phyloP scores from a whole-genome alignment of 2,329 filamentous ascomycete species.

The Verticillium albo-atrum region DNA sequence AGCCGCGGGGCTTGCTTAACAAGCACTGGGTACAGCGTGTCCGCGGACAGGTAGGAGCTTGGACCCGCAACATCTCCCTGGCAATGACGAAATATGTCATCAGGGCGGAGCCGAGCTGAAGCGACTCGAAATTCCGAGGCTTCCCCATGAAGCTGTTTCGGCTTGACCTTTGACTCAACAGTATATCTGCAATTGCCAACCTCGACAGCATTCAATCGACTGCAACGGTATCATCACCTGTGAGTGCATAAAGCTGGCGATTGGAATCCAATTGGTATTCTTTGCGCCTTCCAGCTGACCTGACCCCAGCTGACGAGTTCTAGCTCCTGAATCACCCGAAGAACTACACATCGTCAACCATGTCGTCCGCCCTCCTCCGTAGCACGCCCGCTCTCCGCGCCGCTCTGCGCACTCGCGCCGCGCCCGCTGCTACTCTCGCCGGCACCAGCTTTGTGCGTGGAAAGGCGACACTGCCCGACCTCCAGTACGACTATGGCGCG shows the following conservation, averaged over 20 bases:
- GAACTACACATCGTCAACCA: conserved; percentile 31
- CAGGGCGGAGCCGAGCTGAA: conserved; percentile 16
- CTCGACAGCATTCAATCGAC: neutral
- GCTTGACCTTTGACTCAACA: neutral
- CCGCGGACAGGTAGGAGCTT: neutral
- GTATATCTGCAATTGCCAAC: neutral
- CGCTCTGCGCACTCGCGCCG: conserved; percentile 63
- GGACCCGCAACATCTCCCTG: conserved; percentile 6
- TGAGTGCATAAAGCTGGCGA: neutral
- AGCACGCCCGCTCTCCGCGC: conserved; percentile 63
- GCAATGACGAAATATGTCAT: conserved; percentile 19
- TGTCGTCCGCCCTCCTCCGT: conserved; percentile 75
- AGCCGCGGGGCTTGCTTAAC: neutral
- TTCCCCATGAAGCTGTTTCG: neutral
- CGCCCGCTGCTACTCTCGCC: conserved; percentile 58
- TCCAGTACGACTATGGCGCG: conserved; percentile 88
- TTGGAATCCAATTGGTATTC: neutral
- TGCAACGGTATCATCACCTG: neutral
- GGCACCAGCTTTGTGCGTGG: conserved; percentile 74
- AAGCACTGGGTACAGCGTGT: neutral
- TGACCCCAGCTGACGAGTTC: neutral
- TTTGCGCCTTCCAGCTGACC: neutral
- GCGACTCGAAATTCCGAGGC: conserved; percentile 20
- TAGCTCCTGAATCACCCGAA: neutral
- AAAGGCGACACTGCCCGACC: conserved; percentile 91